A percentile compares a stretch with the other conserved stretches of the same genome.
These are phyloP conservation scores for Neurospora sp. DNA, from an alignment of 495 filamentous ascomycete species.

Conservation along the genomic window DNA sequence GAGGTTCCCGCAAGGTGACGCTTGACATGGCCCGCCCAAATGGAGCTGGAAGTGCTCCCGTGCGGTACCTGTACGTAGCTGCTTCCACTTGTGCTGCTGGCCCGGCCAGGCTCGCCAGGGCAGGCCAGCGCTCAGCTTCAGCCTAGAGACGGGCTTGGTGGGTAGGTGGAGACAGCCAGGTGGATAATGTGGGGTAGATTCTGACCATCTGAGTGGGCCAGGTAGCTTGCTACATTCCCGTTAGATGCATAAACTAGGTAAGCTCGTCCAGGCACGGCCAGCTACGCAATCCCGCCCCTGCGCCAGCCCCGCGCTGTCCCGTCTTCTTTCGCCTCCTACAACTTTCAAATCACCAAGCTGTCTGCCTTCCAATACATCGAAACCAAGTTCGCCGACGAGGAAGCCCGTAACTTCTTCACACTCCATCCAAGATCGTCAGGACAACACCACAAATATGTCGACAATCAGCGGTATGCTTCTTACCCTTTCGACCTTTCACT, in stretches of 20 bases:
- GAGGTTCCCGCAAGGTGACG: neutral
- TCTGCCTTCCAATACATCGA: neutral
- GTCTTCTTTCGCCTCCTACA: conserved; percentile 13
- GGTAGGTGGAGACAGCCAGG: neutral
- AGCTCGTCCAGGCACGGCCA: neutral
- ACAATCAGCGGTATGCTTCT: conserved; percentile 17
- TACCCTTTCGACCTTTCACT: neutral
- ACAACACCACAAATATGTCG: conserved; percentile 11
- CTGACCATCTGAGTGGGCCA: neutral
- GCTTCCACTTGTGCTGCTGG: neutral
- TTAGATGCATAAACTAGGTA: neutral
- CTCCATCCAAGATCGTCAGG: neutral
- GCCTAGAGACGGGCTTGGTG: neutral
- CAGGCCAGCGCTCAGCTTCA: neutral
- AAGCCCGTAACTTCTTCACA: neutral
- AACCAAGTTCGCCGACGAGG: neutral
- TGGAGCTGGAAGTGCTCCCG: neutral
- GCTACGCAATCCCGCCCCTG: conserved; percentile 11
- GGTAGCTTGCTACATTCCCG: neutral
- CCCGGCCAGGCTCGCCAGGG: neutral
- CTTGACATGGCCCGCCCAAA: neutral
- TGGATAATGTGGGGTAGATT: neutral
- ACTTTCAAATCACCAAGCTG: conserved; percentile 6
- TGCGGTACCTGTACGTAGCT: neutral
- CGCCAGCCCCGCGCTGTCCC: conserved; percentile 10